Base-by-base conservation (phyloP, 352 stramenopile species). In the Paralagenidium karlingii region DNA sequence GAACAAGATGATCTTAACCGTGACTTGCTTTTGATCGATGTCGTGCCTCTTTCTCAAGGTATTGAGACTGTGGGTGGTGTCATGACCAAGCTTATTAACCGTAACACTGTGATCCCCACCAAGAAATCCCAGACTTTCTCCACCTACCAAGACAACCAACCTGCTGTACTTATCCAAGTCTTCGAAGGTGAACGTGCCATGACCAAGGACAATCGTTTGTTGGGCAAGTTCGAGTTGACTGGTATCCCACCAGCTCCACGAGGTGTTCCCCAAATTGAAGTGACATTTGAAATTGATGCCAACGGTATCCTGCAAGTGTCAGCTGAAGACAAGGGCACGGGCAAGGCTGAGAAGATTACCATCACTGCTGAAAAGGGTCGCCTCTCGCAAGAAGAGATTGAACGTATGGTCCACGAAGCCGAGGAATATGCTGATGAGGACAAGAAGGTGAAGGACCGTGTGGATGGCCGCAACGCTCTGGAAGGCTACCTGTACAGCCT, bases 41-140 rank as follows among this genome's bases (percentile, higher is more conserved):
- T 99, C 3, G 93, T 94, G 15, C 96, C 95, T 40, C 81, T 99
- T 21, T 97, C 86, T 30, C 88, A 97, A 43, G 96, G 96, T 75
- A 98, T 99, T 80, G 94, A 98, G 64, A 98, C 94, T 29, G 93
- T 97, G 27, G 94, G 94, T 51, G 94, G 95, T 55, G 92, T 98
- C 43, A 99, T 99, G 94, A 99, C 94, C 43, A 97, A 97, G 65
- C 69, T 99, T 3, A 98, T 99, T 64, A 97, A 96, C 66, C 75
- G 94, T 51, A 97, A 97, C 71, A 98, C 92, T 20, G 90, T 94
- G 31, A 97, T 99, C 51, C 95, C 95, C 12, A 97, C 90, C 46
- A 98, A 98, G 80, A 99, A 98, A 75, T 93, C 83, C 43, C 92
- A 98, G 80, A 97, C 82, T 26, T 99, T 99, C 73, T 98, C 90